phyloP scores from a whole-genome alignment of 2,329 filamentous ascomycete genomes.

The Diaporthe caulivora region DNA sequence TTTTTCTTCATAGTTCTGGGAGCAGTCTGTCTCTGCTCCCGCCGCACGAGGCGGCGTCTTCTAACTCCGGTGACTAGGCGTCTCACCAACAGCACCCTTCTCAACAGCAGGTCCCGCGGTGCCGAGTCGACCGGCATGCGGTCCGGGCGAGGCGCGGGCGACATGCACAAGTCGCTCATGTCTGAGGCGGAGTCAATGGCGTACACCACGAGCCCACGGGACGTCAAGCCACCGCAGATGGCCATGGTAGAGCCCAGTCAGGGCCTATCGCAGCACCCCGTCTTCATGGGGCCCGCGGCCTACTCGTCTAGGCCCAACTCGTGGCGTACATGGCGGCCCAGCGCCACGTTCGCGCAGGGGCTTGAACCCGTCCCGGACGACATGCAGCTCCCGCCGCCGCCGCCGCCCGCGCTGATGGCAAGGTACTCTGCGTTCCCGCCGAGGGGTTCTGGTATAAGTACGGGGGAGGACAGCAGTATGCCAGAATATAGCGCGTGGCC shows the following conservation, averaged over 20 bases:
- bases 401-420: not conserved
- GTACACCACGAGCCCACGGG: not conserved
- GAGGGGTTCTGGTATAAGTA: not conserved
- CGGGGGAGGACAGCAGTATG: constrained; percentile 6
- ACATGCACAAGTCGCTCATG: constrained; percentile 15
- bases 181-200: not conserved
- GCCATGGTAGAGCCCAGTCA: not conserved
- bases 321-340: constrained; percentile 8
- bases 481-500: constrained; percentile 6
- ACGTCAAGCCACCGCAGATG: not conserved
- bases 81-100: not conserved
- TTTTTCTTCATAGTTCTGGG: constrained; percentile 18
- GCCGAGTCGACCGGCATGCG: not conserved
- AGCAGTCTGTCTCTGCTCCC: constrained; percentile 27
- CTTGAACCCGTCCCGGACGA: constrained; percentile 11
- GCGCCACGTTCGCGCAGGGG: constrained; percentile 1
- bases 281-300: not conserved
- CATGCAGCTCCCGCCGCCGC: constrained; percentile 6
- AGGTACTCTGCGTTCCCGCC: constrained; percentile 3
- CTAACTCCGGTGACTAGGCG: not conserved
- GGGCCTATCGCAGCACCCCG: constrained; percentile 10
- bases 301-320: not conserved
- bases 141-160: not conserved
- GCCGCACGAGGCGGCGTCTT: constrained; percentile 5
- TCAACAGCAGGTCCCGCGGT: not conserved